A percentile compares a stretch with the other conserved stretches of the same genome.
phyloP scores from a whole-genome alignment of 371 early-diverging fungal species.

The Mortierella sp. region DNA sequence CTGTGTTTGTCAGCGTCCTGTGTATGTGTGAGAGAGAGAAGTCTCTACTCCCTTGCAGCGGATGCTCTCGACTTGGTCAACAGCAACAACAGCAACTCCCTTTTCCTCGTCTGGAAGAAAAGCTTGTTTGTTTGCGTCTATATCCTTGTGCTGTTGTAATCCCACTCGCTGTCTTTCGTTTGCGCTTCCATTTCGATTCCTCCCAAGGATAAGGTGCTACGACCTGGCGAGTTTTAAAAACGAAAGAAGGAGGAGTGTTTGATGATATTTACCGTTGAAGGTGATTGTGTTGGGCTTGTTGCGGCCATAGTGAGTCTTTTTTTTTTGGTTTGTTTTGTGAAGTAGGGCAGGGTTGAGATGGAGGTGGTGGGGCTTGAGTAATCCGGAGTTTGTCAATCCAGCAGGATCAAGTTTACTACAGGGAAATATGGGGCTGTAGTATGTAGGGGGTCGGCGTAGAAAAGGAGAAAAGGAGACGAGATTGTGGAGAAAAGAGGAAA shows the following conservation, averaged over 20 bases:
- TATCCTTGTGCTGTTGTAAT: neutral
- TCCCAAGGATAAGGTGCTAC: neutral
- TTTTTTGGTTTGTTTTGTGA: neutral
- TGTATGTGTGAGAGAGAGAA: neutral
- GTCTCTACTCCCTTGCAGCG: neutral
- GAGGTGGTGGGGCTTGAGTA: neutral
- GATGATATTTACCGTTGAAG: slow-evolving; percentile 16
- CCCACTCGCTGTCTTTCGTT: neutral
- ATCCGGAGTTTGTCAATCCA: neutral
- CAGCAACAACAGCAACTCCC: too few relatives aligned
- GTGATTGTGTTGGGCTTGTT: slow-evolving; percentile 22
- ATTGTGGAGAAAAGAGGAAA: neutral
- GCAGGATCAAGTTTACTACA: slow-evolving; percentile 8
- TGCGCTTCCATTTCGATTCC: neutral
- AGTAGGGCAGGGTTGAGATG: neutral
- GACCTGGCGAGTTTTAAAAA: neutral
- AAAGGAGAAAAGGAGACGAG: neutral
- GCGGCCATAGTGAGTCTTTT: slow-evolving; percentile 25
- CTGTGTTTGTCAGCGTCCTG: neutral
- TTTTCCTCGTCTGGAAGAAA: neutral
- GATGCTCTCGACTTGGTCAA: too few relatives aligned
- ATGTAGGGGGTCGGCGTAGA: slow-evolving; percentile 1
- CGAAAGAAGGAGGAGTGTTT: neutral
- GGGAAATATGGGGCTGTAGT: neutral
- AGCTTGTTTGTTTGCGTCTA: neutral